Conservation (phyloP, 2,329 filamentous ascomycete species). For the Lecanoromycetidae sp. region DNA sequence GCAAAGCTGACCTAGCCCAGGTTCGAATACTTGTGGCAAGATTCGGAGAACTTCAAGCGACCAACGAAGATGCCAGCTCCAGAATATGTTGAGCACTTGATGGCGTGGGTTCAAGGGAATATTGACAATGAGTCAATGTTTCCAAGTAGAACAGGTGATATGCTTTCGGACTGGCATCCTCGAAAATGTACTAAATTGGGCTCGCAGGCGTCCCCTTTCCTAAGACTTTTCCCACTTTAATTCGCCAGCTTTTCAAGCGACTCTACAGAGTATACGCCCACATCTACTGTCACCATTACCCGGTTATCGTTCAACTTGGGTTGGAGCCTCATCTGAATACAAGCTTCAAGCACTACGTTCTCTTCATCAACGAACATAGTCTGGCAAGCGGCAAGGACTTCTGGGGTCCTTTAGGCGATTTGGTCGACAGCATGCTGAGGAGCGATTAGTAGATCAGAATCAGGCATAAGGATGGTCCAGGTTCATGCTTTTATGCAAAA, state of each 20-base stretch:
- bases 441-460: slow-evolving; percentile 52
- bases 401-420: slow-evolving; percentile 87
- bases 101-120: slow-evolving; percentile 90
- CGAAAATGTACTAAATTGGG: background rate
- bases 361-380: slow-evolving; percentile 95
- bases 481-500: background rate
- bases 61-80: slow-evolving; percentile 97
- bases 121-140: slow-evolving; percentile 94
- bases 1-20: slow-evolving; percentile 32
- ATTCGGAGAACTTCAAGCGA: slow-evolving; percentile 82
- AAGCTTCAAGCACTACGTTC: slow-evolving; percentile 98
- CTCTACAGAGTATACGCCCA: slow-evolving; percentile 98
- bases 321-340: slow-evolving; percentile 97
- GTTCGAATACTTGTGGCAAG: slow-evolving; percentile 99
- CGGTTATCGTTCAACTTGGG: slow-evolving; percentile 85
- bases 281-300: slow-evolving; percentile 99
- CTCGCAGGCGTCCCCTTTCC: slow-evolving; percentile 74
- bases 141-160: slow-evolving; percentile 77
- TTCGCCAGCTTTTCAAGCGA: slow-evolving; percentile 96
- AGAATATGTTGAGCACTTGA: slow-evolving; percentile 94
- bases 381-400: slow-evolving; percentile 90
- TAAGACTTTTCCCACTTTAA: slow-evolving; percentile 74
- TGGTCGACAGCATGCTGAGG: slow-evolving; percentile 95
- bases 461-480: background rate
- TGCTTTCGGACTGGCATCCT: background rate